Evolutionary conservation across 176 grass and related monocot genomes (phyloP).

Genomic region (Alopecurus myosuroides): DNA sequence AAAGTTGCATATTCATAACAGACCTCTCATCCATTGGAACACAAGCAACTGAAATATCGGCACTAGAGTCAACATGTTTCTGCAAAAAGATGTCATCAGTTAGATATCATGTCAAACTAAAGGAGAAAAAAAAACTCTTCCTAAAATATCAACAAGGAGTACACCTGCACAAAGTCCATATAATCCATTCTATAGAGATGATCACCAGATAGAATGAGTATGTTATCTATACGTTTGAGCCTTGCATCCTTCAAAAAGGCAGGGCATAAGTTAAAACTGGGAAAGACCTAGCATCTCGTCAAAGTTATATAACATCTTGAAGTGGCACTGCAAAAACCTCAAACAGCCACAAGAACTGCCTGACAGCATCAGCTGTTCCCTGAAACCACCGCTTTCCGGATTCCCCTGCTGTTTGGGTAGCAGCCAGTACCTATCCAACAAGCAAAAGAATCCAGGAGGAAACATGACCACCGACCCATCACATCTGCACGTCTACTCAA

Average conservation of each 20-base stretch:
- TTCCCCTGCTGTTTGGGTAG: constrained; percentile 78
- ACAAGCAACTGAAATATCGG: constrained; percentile 78
- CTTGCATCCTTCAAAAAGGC: constrained; percentile 53
- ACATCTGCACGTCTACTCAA: neutral
- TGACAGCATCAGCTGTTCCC: constrained; percentile 87
- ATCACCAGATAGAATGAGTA: constrained; percentile 78
- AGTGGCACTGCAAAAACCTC: constrained; percentile 39
- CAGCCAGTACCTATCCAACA: constrained; percentile 59
- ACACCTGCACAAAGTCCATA: constrained; percentile 85
- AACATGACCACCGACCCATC: neutral
- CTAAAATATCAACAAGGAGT: neutral
- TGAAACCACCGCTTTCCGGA: constrained; percentile 84
- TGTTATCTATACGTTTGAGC: constrained; percentile 66
- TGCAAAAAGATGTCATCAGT: constrained; percentile 24
- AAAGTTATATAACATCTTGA: neutral
- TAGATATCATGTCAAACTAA: neutral
- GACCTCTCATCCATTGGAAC: constrained; percentile 74
- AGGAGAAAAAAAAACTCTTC: neutral
- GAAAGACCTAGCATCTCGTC: neutral
- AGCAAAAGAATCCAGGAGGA: neutral
- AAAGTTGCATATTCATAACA: no score
- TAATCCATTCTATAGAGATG: constrained; percentile 93
- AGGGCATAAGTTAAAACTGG: constrained; percentile 13
- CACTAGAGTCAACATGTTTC: constrained; percentile 65
- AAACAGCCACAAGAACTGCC: constrained; percentile 88